Evolutionary conservation across 2,329 filamentous ascomycete genomes (phyloP).

Genomic region (Xylaria sp.): DNA sequence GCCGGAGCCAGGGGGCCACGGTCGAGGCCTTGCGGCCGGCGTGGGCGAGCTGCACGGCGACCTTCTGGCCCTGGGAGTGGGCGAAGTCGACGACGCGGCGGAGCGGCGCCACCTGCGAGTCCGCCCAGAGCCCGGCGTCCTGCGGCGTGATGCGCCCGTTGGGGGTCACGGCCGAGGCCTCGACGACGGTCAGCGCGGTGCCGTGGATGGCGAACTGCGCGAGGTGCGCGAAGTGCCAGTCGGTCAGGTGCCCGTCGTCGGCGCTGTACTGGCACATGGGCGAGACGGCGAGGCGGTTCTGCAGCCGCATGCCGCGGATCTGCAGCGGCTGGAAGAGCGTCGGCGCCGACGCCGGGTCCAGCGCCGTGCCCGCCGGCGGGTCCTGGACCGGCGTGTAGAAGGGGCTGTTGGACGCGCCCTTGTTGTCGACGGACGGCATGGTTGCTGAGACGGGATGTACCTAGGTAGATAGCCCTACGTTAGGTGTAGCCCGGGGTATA

Average conservation of each 20-base stretch:
- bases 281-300: slow-evolving; percentile 60
- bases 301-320: slow-evolving; percentile 55
- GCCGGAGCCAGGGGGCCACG: slow-evolving; percentile 67
- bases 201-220: slow-evolving; percentile 79
- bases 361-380: slow-evolving; percentile 53
- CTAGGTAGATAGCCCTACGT: too few relatives aligned
- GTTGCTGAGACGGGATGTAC: too few relatives aligned
- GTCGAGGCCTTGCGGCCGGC: slow-evolving; percentile 72
- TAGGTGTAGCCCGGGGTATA: too few relatives aligned
- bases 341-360: slow-evolving; percentile 46
- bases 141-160: slow-evolving; percentile 84
- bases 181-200: slow-evolving; percentile 72
- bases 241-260: slow-evolving; percentile 68
- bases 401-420: slow-evolving; percentile 47
- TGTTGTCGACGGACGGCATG: slow-evolving; percentile 37
- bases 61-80: slow-evolving; percentile 75
- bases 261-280: slow-evolving; percentile 66
- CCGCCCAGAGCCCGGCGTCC: slow-evolving; percentile 80
- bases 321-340: slow-evolving; percentile 60
- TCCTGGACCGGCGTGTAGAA: slow-evolving; percentile 59
- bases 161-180: slow-evolving; percentile 75
- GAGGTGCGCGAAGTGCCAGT: slow-evolving; percentile 82
- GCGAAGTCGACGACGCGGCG: slow-evolving; percentile 74
- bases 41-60: slow-evolving; percentile 80
- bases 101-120: slow-evolving; percentile 76